Conservation (phyloP, 148 eudicot species). For the Arctostaphylos glauca region DNA sequence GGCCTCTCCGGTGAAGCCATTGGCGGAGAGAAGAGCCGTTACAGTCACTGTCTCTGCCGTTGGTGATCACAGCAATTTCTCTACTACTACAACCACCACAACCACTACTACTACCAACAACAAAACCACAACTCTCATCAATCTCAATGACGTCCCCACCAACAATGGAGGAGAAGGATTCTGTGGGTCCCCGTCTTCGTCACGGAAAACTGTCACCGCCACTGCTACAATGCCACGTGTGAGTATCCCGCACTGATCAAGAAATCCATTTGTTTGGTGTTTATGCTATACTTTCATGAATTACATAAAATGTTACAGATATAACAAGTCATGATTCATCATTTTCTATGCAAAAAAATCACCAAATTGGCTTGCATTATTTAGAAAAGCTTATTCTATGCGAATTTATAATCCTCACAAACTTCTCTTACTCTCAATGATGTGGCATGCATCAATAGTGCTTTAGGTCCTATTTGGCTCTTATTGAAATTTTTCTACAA, state of each 20-base stretch:
- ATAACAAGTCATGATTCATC: not conserved
- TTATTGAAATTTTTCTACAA: too few species aligned
- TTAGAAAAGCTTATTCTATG: not conserved
- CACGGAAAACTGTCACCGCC: not conserved
- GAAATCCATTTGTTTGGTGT: not conserved
- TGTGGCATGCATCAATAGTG: not conserved
- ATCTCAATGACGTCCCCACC: conserved; percentile 32
- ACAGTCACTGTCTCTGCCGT: conserved; percentile 27
- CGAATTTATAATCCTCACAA: not conserved
- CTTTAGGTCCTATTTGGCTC: too few species aligned
- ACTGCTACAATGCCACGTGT: not conserved
- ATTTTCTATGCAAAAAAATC: not conserved
- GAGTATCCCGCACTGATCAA: not conserved
- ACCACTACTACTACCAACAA: conserved; percentile 23
- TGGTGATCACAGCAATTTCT: conserved; percentile 10
- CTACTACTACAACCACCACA: conserved; percentile 19
- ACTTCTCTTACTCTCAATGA: not conserved
- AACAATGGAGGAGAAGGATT: not conserved
- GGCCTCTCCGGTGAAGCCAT: conserved; percentile 43
- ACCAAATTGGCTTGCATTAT: not conserved
- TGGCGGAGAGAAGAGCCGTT: conserved; percentile 49
- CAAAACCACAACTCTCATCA: conserved; percentile 21
- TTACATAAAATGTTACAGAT: not conserved
- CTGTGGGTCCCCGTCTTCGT: not conserved
- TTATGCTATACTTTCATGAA: not conserved